phyloP scores from a whole-genome alignment of 2,329 filamentous ascomycete species.

The Atkinsonella hypoxylon region DNA sequence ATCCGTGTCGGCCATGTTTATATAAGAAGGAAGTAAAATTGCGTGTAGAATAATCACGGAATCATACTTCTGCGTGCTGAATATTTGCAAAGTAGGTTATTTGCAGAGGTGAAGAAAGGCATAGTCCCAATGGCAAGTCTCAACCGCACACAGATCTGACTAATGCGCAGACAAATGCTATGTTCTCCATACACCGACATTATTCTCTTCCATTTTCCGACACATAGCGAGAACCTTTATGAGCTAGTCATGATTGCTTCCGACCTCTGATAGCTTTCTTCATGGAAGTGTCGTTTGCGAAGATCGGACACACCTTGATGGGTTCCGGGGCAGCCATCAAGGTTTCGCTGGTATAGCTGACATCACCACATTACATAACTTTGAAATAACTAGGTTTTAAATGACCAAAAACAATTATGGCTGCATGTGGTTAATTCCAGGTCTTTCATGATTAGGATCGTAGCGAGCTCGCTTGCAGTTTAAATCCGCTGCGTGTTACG shows the following conservation, averaged over 20 bases:
- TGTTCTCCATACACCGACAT: background rate
- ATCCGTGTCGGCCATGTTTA: slow-evolving; percentile 11
- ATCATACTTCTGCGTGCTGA: no score
- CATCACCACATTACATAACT: background rate
- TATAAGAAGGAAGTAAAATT: background rate
- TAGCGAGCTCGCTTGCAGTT: no score
- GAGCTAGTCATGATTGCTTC: background rate
- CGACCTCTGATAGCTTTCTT: background rate
- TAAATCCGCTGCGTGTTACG: no score
- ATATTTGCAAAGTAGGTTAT: no score
- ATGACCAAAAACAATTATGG: no score
- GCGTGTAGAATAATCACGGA: background rate
- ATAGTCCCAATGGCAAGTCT: background rate
- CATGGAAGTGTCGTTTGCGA: background rate
- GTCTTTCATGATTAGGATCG: no score
- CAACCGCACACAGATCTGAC: background rate
- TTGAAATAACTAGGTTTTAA: no score
- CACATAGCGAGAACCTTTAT: slow-evolving; percentile 1
- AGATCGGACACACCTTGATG: slow-evolving; percentile 6
- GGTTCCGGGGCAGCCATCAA: slow-evolving; percentile 5
- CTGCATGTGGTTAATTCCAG: no score
- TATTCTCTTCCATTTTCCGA: background rate
- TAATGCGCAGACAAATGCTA: background rate
- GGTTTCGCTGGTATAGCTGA: background rate
- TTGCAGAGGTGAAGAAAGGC: background rate